Evolutionary conservation across 2,329 filamentous ascomycete genomes (phyloP), one percentile per base, ranked within the genome.

Genomic region (Elsinoe ampelina): DNA sequence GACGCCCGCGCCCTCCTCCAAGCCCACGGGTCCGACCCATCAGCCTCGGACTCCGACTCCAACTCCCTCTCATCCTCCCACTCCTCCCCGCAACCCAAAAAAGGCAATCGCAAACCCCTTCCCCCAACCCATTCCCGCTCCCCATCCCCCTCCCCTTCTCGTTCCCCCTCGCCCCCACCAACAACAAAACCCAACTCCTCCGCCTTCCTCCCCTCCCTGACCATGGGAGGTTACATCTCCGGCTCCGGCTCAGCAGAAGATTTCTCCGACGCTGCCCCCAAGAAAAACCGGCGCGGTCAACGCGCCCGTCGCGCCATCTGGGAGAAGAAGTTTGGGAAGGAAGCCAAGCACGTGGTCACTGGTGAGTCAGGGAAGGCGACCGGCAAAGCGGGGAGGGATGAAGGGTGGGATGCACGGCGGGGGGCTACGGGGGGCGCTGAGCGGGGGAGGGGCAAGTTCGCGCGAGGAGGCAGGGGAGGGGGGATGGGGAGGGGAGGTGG

Each of bases 281-380:
- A 82, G 63, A 91, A 90, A 71, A 91, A 92, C 64, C 78, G 86
- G 19, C 78, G 82, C 47, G 88, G 88, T 2, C 88, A 95, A 71
- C 80, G 83, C 42, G 86, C 85, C n/a, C 81, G 88, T 7, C 86
- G 87, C 66, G 81, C 83, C 20, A 86, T 93, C 58, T 87, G 83
- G 75, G 87, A 92, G 73, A 85, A 88, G 73, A 92, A 91, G 67
- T 92, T 79, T 68, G 87, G 87, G 51, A 75, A 78, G 12, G 77
- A 80, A 60, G 89, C 88, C 1, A 86, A 60, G 20, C 58, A 60
- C 54, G 10, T 55, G 38, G 2, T 15, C 3, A 17, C 38, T 41
- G 39, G 54, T 30, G 51, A 36, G 22, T 22, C 22, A 47, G 19
- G 3, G 4, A 32, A 39, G 3, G n/a, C n/a, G n/a, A n/a, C n/a